Conservation (phyloP, 2,329 filamentous ascomycete species). For the Pseudogymnoascus sp. region DNA sequence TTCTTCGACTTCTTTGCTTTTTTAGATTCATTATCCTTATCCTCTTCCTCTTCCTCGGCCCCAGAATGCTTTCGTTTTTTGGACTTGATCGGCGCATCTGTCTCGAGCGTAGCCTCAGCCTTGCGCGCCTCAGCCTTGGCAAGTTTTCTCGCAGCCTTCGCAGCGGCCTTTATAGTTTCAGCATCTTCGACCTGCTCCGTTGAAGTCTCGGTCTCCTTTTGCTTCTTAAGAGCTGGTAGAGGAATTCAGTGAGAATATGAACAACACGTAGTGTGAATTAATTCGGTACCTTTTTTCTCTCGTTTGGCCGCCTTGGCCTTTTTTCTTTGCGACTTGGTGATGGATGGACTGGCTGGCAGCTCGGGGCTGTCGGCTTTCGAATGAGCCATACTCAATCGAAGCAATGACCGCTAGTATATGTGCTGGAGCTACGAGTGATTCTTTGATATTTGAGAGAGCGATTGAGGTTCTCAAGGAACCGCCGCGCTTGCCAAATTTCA, state of each 20-base stretch:
- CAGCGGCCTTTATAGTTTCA: slow-evolving; percentile 26
- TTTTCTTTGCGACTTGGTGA: not conserved
- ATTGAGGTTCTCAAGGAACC: not conserved
- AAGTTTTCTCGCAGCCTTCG: slow-evolving; percentile 20
- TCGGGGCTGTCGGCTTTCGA: not conserved
- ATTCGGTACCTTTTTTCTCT: slow-evolving; percentile 4
- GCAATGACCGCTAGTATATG: not conserved
- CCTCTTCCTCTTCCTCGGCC: slow-evolving; percentile 13
- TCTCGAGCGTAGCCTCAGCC: slow-evolving; percentile 19
- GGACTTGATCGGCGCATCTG: slow-evolving; percentile 16
- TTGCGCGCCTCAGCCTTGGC: slow-evolving; percentile 21
- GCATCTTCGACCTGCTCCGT: slow-evolving; percentile 40
- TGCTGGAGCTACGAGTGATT: not conserved
- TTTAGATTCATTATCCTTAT: not conserved
- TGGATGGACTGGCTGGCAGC: not conserved
- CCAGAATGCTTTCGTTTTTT: slow-evolving; percentile 20
- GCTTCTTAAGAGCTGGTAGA: not conserved
- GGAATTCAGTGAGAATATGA: not conserved
- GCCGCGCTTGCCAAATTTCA: not conserved
- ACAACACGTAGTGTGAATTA: not conserved
- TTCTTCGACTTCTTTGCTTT: slow-evolving; percentile 14
- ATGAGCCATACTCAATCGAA: not conserved
- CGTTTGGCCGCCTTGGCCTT: slow-evolving; percentile 1
- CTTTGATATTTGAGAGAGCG: not conserved
- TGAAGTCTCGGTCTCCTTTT: slow-evolving; percentile 26